Conservation (phyloP, 805 yeast genomes). For the Jamesozyma jinghongensis region DNA sequence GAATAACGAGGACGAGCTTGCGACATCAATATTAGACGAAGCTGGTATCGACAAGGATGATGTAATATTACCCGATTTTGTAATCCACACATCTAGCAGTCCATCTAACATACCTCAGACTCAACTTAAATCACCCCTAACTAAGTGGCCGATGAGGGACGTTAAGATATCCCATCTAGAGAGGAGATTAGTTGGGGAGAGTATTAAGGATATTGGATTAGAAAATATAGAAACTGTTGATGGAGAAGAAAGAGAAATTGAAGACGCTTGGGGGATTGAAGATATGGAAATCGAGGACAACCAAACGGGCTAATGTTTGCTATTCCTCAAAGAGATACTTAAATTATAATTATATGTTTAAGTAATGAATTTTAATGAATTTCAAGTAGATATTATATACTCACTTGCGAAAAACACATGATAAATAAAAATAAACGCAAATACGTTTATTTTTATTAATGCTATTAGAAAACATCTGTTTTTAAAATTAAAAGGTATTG, state of each 20-base stretch:
- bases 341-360: too few species aligned
- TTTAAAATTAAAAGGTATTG: neutral
- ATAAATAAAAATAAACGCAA: too few species aligned
- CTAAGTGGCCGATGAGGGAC: slow-evolving; percentile 77
- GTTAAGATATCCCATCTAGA: slow-evolving; percentile 76
- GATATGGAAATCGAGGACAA: neutral
- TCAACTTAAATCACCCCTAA: slow-evolving; percentile 13
- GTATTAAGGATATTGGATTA: slow-evolving; percentile 30
- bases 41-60: slow-evolving; percentile 57
- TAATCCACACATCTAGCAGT: slow-evolving; percentile 4
- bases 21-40: slow-evolving; percentile 59
- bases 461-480: too few species aligned
- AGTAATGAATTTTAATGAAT: too few species aligned
- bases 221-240: neutral
- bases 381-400: too few species aligned
- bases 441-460: too few species aligned
- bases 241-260: neutral
- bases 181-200: slow-evolving; percentile 66
- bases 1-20: slow-evolving; percentile 68
- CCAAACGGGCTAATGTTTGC: too few species aligned
- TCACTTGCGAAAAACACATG: too few species aligned
- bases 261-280: neutral
- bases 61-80: slow-evolving; percentile 49
- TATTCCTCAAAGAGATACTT: too few species aligned
- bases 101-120: slow-evolving; percentile 41